phyloP scores from a whole-genome alignment of 2,329 filamentous ascomycete species.

The Penicillium polonicum region DNA sequence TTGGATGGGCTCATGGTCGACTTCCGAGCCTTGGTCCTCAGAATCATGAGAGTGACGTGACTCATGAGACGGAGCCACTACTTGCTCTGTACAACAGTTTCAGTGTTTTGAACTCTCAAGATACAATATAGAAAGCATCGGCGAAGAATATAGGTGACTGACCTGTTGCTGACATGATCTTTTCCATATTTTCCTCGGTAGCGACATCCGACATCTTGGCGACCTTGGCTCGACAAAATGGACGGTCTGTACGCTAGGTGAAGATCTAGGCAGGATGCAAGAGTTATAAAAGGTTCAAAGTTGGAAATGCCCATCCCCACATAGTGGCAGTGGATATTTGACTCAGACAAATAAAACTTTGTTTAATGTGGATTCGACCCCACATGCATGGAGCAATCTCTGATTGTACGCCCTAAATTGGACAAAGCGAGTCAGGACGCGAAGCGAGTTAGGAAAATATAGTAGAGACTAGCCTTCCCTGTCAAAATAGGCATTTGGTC shows the following conservation, averaged over 20 bases:
- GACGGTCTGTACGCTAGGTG: conserved; percentile 2
- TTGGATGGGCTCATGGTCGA: conserved; percentile 27
- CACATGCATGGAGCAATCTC: conserved; percentile 15
- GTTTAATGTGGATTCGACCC: conserved; percentile 16
- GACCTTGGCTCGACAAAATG: conserved; percentile 1
- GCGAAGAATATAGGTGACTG: neutral
- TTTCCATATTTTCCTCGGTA: conserved; percentile 20
- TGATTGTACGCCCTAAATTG: conserved; percentile 14
- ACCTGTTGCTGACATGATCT: conserved; percentile 22
- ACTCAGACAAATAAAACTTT: conserved; percentile 16
- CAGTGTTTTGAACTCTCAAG: neutral
- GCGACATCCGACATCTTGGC: conserved; percentile 19
- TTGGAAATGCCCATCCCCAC: conserved; percentile 4
- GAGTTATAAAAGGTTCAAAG: conserved; percentile 12
- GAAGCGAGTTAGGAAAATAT: conserved; percentile 9
- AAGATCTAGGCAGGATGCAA: conserved; percentile 13
- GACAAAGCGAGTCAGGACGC: conserved; percentile 11
- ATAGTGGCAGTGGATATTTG: conserved; percentile 12
- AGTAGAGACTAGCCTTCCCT: conserved; percentile 9
- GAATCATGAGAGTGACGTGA: conserved; percentile 15
- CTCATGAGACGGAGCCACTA: conserved; percentile 13
- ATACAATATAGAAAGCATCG: neutral
- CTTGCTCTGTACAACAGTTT: conserved; percentile 9
- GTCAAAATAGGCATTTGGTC: conserved; percentile 15
- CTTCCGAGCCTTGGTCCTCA: conserved; percentile 18